Conservation (phyloP, 2,329 filamentous ascomycete genomes). For the Taxawa tesnikishii region DNA sequence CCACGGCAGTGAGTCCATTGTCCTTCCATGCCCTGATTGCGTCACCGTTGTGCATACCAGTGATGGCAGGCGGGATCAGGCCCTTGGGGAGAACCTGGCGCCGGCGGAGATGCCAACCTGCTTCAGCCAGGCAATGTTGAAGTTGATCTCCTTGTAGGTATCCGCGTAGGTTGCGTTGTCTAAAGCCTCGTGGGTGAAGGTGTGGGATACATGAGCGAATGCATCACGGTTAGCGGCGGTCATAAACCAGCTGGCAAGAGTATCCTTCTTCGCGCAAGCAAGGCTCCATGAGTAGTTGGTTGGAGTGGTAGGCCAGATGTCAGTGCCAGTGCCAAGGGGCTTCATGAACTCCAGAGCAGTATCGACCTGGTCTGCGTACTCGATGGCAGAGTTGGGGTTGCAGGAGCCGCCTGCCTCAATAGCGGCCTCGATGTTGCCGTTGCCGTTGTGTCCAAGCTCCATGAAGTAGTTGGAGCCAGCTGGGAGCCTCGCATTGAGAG, state of each 20-base stretch:
- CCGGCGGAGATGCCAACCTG: conserved; percentile 38
- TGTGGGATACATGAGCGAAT: conserved; percentile 49
- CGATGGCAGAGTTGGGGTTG: conserved; percentile 21
- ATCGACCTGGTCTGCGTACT: conserved; percentile 27
- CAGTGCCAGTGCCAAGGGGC: conserved; percentile 22
- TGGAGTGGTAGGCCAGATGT: conserved; percentile 28
- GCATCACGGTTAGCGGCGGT: conserved; percentile 36
- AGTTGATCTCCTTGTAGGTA: conserved; percentile 43
- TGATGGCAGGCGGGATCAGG: conserved; percentile 50
- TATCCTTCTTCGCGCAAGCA: conserved; percentile 37
- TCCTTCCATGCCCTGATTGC: conserved; percentile 46
- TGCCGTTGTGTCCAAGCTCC: conserved; percentile 46
- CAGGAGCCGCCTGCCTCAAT: conserved; percentile 14
- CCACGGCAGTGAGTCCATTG: conserved; percentile 45
- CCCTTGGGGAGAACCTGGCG: conserved; percentile 39
- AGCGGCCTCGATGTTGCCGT: conserved; percentile 35
- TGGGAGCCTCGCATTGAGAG: conserved; percentile 36
- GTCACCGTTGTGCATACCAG: too few relatives aligned
- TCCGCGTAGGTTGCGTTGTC: conserved; percentile 50
- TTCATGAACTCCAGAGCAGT: conserved; percentile 35
- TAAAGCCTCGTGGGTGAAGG: conserved; percentile 47
- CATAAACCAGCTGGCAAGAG: conserved; percentile 42
- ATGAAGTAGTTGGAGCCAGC: conserved; percentile 39
- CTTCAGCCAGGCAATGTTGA: conserved; percentile 47
- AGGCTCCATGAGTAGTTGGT: conserved; percentile 36